Conservation (phyloP, 106 monocot genomes). For the Hemerocallis citrina region DNA sequence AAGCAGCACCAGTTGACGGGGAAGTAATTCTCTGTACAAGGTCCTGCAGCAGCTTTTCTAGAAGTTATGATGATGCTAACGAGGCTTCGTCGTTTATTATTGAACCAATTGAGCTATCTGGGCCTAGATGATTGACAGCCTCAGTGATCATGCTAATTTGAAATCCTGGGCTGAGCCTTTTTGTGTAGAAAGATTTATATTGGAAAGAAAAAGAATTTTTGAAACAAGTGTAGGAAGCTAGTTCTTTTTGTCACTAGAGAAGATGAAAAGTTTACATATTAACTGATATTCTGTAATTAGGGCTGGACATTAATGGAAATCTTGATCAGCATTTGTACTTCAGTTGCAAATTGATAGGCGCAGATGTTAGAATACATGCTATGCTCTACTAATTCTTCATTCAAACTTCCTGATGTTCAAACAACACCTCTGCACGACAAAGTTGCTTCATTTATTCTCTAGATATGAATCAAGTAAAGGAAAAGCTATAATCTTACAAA, state of each 20-base stretch:
- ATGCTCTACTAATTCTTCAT: too few relatives aligned
- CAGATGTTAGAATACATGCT: too few relatives aligned
- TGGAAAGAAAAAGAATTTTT: not conserved
- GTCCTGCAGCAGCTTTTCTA: constrained; percentile 47
- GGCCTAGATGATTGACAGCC: constrained; percentile 53
- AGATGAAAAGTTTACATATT: constrained; percentile 3
- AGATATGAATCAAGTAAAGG: too few relatives aligned
- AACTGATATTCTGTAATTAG: not conserved
- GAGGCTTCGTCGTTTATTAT: constrained; percentile 89
- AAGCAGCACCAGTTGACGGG: constrained; percentile 14
- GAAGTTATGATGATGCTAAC: constrained; percentile 32
- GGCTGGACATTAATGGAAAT: not conserved
- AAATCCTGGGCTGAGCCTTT: too few relatives aligned
- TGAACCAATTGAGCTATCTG: constrained; percentile 87
- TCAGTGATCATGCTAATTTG: not conserved
- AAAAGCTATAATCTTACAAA: too few relatives aligned
- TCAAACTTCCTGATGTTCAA: too few relatives aligned
- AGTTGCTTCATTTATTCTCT: too few relatives aligned
- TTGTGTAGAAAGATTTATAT: not conserved
- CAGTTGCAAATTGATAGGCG: too few relatives aligned
- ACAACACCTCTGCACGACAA: too few relatives aligned
- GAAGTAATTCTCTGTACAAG: constrained; percentile 1
- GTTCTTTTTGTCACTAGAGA: not conserved
- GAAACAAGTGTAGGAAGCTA: not conserved
- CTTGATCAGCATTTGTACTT: too few relatives aligned